Evolutionary conservation across 179 eudicot species (phyloP).

Genomic region (Camellia oleifera): DNA sequence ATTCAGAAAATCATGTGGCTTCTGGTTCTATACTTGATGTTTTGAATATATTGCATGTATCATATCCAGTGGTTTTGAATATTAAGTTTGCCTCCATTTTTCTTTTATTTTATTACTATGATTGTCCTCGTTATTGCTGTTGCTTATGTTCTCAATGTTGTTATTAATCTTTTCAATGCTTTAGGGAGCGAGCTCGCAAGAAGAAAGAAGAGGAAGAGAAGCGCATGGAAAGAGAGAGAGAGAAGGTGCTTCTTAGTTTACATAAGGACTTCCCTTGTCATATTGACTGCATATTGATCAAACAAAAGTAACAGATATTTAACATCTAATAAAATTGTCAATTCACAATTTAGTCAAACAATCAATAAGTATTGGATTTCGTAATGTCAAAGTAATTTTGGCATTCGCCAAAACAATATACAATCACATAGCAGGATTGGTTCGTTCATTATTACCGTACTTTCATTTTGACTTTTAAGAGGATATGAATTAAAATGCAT

Average conservation of each 20-base stretch:
- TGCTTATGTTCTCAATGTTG: not conserved
- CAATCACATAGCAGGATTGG: no score
- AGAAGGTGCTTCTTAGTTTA: slow-evolving; percentile 58
- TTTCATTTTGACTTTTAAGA: no score
- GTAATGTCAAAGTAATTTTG: no score
- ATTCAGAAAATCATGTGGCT: not conserved
- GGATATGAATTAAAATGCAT: no score
- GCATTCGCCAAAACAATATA: no score
- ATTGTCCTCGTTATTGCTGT: not conserved
- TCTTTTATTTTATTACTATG: not conserved
- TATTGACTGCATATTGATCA: not conserved
- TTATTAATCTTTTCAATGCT: slow-evolving; percentile 13
- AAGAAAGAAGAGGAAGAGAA: slow-evolving; percentile 99
- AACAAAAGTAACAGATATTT: no score
- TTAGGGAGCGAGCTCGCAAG: slow-evolving; percentile 93
- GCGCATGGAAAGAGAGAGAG: slow-evolving; percentile 83
- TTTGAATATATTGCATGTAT: not conserved
- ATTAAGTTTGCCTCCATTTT: not conserved
- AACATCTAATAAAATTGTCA: no score
- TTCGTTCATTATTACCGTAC: no score
- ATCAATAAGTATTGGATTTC: no score
- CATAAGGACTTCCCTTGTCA: not conserved
- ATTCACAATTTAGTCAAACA: no score
- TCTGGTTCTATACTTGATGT: not conserved
- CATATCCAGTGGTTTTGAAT: not conserved